These are phyloP conservation scores for Candida alai DNA, from an alignment of 805 yeast genomes.

Conservation along the genomic window DNA sequence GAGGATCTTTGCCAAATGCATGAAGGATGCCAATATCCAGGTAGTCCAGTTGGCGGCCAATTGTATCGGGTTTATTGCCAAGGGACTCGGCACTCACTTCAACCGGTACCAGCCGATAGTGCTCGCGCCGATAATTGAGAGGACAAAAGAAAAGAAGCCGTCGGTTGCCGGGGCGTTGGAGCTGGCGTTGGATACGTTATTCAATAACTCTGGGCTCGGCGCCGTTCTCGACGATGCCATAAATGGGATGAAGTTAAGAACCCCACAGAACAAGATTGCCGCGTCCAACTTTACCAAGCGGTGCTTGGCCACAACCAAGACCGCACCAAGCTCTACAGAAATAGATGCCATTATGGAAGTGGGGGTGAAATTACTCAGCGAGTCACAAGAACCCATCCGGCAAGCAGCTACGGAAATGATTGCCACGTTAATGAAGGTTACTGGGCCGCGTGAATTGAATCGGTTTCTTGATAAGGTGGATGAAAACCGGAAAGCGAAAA, in stretches of 20 bases:
- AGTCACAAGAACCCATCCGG: conserved; percentile 82
- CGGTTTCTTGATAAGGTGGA: conserved; percentile 67
- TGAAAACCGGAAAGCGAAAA: conserved; percentile 65
- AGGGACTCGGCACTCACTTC: conserved; percentile 60
- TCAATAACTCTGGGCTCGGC: conserved; percentile 44
- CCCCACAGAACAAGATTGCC: conserved; percentile 78
- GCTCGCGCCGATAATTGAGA: conserved; percentile 63
- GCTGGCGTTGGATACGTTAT: conserved; percentile 62
- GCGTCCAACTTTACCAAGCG: conserved; percentile 61
- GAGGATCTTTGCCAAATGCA: conserved; percentile 60
- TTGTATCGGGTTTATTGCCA: conserved; percentile 56
- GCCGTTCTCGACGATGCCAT: conserved; percentile 60
- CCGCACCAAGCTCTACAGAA: conserved; percentile 49
- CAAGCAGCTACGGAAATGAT: conserved; percentile 70
- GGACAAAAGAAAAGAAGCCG: conserved; percentile 85
- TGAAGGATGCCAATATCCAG: conserved; percentile 86
- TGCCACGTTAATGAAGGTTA: conserved; percentile 79
- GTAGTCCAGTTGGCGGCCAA: conserved; percentile 79
- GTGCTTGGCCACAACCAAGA: conserved; percentile 50
- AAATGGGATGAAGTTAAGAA: conserved; percentile 64
- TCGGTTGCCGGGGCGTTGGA: conserved; percentile 71
- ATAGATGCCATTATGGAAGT: conserved; percentile 53
- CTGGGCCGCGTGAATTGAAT: conserved; percentile 67
- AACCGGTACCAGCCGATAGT: conserved; percentile 50
- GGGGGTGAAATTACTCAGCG: conserved; percentile 64